Evolutionary conservation across 805 yeast genomes (phyloP).

Genomic region (Barnettozyma pratensis): DNA sequence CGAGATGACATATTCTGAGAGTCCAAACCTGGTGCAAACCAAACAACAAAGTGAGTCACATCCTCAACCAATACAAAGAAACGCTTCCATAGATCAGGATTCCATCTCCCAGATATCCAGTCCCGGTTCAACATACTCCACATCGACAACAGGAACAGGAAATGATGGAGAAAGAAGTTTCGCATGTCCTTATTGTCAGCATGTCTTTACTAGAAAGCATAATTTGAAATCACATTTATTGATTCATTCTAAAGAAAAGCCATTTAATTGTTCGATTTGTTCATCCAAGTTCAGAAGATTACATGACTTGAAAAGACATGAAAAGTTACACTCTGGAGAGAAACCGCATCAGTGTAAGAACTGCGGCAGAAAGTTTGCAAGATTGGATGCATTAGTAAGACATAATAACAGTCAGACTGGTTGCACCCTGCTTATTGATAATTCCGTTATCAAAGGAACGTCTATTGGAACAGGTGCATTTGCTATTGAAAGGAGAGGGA

Average conservation of each 20-base stretch:
- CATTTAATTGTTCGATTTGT: conserved; percentile 60
- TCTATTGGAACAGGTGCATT: not conserved
- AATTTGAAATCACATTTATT: conserved; percentile 68
- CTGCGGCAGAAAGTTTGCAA: conserved; percentile 63
- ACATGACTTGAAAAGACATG: conserved; percentile 75
- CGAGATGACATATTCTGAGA: no score
- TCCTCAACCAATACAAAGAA: no score
- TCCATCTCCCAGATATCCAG: conserved; percentile 3
- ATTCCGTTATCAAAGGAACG: conserved; percentile 4
- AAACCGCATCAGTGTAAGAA: conserved; percentile 57
- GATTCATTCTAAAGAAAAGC: conserved; percentile 61
- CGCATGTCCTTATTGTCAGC: conserved; percentile 55
- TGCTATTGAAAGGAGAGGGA: not conserved
- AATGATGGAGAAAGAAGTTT: conserved; percentile 30
- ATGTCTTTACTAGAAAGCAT: conserved; percentile 65
- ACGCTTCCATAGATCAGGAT: not conserved
- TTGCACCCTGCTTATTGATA: conserved; percentile 19
- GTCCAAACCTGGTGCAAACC: no score
- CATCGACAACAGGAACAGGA: not conserved
- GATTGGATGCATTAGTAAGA: conserved; percentile 71
- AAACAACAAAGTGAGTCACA: no score
- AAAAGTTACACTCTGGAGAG: conserved; percentile 71
- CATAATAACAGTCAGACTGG: conserved; percentile 47
- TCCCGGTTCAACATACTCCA: not conserved
- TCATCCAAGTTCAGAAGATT: conserved; percentile 59